phyloP scores from a whole-genome alignment of 352 stramenopile species.

The Phytophthora colocasiae region DNA sequence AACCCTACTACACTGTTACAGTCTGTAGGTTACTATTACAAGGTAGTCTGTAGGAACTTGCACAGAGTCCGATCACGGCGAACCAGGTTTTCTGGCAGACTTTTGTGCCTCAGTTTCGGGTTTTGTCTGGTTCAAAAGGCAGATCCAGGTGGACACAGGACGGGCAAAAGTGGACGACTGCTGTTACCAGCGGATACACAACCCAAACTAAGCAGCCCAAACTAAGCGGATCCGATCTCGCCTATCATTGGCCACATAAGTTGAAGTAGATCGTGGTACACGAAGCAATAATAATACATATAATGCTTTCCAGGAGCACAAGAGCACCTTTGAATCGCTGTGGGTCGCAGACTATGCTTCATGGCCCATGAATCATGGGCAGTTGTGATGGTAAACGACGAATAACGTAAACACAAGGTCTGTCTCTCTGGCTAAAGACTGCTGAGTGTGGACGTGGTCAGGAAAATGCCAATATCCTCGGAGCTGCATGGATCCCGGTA shows the following conservation, averaged over 20 bases:
- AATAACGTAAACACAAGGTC: too few species aligned
- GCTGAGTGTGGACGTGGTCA: too few species aligned
- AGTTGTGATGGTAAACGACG: too few species aligned
- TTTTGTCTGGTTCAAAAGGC: slow-evolving; percentile 1
- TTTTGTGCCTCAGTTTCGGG: neutral
- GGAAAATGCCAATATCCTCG: too few species aligned
- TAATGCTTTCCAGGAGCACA: too few species aligned
- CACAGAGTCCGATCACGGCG: neutral
- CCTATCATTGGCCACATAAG: neutral
- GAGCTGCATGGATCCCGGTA: too few species aligned
- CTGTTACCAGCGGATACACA: slow-evolving; percentile 14
- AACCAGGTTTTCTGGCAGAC: neutral
- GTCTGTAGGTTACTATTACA: too few species aligned
- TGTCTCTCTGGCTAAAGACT: too few species aligned
- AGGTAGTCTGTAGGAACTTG: neutral
- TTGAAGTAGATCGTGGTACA: neutral
- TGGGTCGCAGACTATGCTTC: too few species aligned
- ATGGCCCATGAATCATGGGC: too few species aligned
- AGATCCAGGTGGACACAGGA: neutral
- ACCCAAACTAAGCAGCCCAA: slow-evolving; percentile 10
- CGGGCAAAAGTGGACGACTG: slow-evolving; percentile 1
- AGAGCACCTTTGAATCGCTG: too few species aligned
- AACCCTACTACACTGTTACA: neutral
- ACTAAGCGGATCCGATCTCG: neutral
- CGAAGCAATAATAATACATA: too few species aligned